Evolutionary conservation across 495 filamentous ascomycete species (phyloP).

Genomic region (Penicillium lividum): DNA sequence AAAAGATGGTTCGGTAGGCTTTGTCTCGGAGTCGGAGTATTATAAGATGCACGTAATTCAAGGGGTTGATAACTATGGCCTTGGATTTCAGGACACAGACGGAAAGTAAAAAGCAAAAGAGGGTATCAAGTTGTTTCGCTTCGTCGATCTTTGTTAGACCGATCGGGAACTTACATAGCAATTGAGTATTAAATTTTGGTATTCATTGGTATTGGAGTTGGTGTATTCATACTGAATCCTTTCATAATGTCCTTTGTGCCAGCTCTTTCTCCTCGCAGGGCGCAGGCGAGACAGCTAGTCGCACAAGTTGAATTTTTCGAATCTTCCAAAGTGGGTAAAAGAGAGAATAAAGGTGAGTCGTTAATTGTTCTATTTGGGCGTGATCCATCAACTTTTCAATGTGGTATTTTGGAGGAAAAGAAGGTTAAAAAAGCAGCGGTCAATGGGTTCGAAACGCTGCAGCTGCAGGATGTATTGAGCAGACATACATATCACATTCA

Average conservation of each 20-base stretch:
- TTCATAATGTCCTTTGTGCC: background rate
- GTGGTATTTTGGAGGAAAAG: background rate
- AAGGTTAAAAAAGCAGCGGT: conserved; percentile 6
- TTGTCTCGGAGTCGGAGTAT: background rate
- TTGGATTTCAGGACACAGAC: background rate
- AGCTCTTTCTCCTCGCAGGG: conserved; percentile 12
- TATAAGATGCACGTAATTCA: conserved; percentile 2
- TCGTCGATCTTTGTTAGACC: too few species aligned
- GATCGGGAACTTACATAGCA: too few species aligned
- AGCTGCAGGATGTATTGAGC: background rate
- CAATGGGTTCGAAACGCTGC: conserved; percentile 4
- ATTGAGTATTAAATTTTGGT: background rate
- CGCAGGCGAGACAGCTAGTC: conserved; percentile 19
- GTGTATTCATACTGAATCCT: background rate
- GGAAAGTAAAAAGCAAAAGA: too few species aligned
- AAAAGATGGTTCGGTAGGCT: background rate
- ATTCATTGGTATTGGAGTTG: background rate
- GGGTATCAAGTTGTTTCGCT: too few species aligned
- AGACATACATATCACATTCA: background rate
- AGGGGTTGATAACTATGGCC: background rate
- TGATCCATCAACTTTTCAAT: background rate
- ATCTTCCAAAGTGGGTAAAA: background rate
- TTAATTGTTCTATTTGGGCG: background rate
- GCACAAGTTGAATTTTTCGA: background rate
- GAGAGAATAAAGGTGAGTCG: background rate